Evolutionary conservation across 2,329 filamentous ascomycete genomes (phyloP).

Genomic region (Paramyrothecium roridum): DNA sequence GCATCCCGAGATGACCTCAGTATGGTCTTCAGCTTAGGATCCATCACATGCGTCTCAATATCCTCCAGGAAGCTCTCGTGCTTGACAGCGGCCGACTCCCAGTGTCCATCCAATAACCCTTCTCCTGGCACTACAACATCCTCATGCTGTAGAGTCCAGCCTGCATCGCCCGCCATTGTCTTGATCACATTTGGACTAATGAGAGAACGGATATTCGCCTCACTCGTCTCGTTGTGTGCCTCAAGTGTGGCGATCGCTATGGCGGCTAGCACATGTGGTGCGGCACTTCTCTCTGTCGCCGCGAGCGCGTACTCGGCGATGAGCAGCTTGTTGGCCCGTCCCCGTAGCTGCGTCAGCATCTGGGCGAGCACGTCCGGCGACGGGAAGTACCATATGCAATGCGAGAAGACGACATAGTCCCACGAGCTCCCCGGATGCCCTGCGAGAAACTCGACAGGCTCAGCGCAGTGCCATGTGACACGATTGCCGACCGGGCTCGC

Average conservation of each 20-base stretch:
- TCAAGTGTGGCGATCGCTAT: constrained; percentile 42
- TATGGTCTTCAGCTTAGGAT: constrained; percentile 22
- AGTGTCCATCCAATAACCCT: constrained; percentile 40
- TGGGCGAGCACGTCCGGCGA: constrained; percentile 22
- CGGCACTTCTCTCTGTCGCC: constrained; percentile 31
- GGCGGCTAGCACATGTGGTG: constrained; percentile 50
- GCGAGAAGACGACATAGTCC: constrained; percentile 44
- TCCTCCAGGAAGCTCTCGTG: constrained; percentile 24
- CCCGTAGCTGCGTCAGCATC: constrained; percentile 16
- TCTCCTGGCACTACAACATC: constrained; percentile 28
- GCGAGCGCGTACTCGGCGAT: constrained; percentile 24
- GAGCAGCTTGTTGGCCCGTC: constrained; percentile 13
- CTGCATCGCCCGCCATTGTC: constrained; percentile 26
- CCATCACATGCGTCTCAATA: constrained; percentile 21
- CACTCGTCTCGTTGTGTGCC: constrained; percentile 30
- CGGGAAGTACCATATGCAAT: constrained; percentile 53
- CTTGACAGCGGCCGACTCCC: constrained; percentile 38
- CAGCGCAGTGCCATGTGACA: constrained; percentile 39
- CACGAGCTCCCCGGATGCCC: constrained; percentile 22
- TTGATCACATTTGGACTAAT: constrained; percentile 38
- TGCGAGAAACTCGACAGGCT: constrained; percentile 28
- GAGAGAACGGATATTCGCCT: constrained; percentile 44
- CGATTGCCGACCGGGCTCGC: constrained; percentile 32
- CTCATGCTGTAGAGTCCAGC: constrained; percentile 35
- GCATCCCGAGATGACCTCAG: constrained; percentile 28